Percentiles rank a stretch among this genome's conserved stretches.
Evolutionary conservation across 179 eudicot species (phyloP).

Genomic region (Spergularia azorica): DNA sequence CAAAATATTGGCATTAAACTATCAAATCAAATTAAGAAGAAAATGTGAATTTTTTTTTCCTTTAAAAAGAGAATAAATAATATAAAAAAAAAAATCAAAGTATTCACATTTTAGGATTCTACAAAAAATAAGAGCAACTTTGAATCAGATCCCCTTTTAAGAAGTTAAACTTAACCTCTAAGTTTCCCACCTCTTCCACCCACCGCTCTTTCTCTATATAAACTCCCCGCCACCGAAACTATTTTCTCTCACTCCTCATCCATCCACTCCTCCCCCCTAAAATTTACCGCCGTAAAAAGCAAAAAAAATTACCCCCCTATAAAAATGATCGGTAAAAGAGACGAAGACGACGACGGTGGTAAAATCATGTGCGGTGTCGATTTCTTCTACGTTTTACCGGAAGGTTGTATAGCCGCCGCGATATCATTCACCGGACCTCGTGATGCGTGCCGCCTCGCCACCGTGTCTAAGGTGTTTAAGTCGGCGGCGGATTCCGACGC

Average conservation of each 20-base stretch:
- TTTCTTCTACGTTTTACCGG: slow-evolving; percentile 39
- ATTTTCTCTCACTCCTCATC: not conserved
- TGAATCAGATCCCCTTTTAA: slow-evolving; percentile 29
- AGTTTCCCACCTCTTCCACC: slow-evolving; percentile 24
- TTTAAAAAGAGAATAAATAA: not conserved
- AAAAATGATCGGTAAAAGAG: not conserved
- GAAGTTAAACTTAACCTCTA: slow-evolving; percentile 29
- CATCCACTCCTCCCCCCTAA: not conserved
- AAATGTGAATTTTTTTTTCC: too few species aligned
- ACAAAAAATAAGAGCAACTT: slow-evolving; percentile 6
- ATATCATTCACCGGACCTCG: slow-evolving; percentile 42
- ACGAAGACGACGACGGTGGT: not conserved
- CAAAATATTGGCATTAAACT: too few species aligned
- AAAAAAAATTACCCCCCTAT: too few species aligned
- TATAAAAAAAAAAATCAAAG: not conserved
- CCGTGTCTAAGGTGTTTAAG: slow-evolving; percentile 43
- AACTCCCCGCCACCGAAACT: slow-evolving; percentile 1
- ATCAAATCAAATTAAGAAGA: too few species aligned
- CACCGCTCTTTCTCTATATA: slow-evolving; percentile 21
- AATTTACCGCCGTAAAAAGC: not conserved
- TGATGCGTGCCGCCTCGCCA: slow-evolving; percentile 48
- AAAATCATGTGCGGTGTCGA: slow-evolving; percentile 1
- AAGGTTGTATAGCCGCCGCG: slow-evolving; percentile 47
- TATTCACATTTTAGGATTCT: too few species aligned
- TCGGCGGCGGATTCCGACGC: slow-evolving; percentile 57